Percentiles rank a stretch among this genome's conserved stretches.
These are phyloP conservation scores for Aspergillus olivimuriae DNA, from an alignment of 495 filamentous ascomycete species.

Conservation along the genomic window DNA sequence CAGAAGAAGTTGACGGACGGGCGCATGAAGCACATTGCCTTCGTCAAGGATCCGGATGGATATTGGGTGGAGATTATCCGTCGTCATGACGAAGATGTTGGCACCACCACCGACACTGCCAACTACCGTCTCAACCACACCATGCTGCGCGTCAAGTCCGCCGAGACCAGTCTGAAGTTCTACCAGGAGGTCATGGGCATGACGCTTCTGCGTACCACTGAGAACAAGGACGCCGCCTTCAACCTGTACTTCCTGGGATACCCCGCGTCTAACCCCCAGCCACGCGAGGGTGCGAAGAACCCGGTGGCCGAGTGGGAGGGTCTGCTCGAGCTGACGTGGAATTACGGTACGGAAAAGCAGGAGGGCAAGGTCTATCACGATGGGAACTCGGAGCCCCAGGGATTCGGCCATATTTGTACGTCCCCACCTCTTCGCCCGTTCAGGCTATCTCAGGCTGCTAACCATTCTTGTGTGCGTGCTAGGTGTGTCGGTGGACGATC, in stretches of 20 bases:
- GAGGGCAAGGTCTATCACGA: slow-evolving; percentile 81
- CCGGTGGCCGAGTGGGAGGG: slow-evolving; percentile 67
- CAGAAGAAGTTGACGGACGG: slow-evolving; percentile 92
- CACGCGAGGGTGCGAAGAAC: slow-evolving; percentile 47
- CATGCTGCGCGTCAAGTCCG: slow-evolving; percentile 93
- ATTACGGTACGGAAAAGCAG: slow-evolving; percentile 93
- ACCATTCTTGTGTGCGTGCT: neutral
- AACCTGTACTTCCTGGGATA: slow-evolving; percentile 95
- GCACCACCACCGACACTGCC: slow-evolving; percentile 42
- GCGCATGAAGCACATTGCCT: slow-evolving; percentile 82
- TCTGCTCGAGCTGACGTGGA: slow-evolving; percentile 88
- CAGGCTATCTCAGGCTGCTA: slow-evolving; percentile 16
- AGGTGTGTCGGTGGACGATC: slow-evolving; percentile 83
- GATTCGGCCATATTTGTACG: slow-evolving; percentile 87
- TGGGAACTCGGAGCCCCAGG: slow-evolving; percentile 85
- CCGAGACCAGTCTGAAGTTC: slow-evolving; percentile 76
- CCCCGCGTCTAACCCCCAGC: slow-evolving; percentile 36
- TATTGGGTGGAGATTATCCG: slow-evolving; percentile 81
- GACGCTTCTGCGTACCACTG: slow-evolving; percentile 64
- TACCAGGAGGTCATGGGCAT: slow-evolving; percentile 90
- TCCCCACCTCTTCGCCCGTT: slow-evolving; percentile 6
- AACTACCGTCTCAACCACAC: slow-evolving; percentile 60
- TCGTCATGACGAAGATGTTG: slow-evolving; percentile 46
- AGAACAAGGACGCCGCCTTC: slow-evolving; percentile 66
- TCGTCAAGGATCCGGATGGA: slow-evolving; percentile 86